Base-by-base conservation (phyloP, 2,329 filamentous ascomycete genomes). In the Myriangium duriaei region DNA sequence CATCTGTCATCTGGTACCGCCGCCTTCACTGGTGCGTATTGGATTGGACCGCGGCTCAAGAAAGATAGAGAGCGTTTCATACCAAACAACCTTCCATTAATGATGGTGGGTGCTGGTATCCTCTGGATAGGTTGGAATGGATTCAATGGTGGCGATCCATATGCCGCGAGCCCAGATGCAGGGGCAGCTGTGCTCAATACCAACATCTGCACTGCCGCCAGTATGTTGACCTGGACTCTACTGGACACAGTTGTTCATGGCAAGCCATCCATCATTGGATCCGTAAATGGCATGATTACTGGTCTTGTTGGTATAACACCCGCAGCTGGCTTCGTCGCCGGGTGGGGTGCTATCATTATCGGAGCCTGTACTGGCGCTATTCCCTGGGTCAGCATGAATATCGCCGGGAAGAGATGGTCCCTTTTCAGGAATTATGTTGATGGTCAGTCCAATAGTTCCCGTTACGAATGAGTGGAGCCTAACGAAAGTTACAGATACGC, bases 401-500 rank as follows among this genome's bases (percentile, higher is more conserved):
- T 68, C 14, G 45, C 63, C 5, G 63, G 61, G 37, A 64, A 62
- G 47, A 59, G 57, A 39, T 49, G 52, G 38, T 70, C 71, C 45
- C 75, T 77, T 54, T 77, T 79, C 69, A 50, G 44, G 4, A 69
- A 70, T 49, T 60, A 63, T 45, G 62, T 66, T 43, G 69, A 75
- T 50, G 21, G 21, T 26, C 7, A 26, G 21, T 26, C 7, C n/a
- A n/a, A n/a, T n/a, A n/a, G n/a, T n/a, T n/a, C n/a, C n/a, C n/a
- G n/a, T n/a, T n/a, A n/a, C n/a, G n/a, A n/a, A n/a, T n/a, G n/a
- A n/a, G n/a, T n/a, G n/a, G n/a, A n/a, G n/a, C n/a, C n/a, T n/a
- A n/a, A n/a, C n/a, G n/a, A n/a, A n/a, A n/a, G 7, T 26, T 26
- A 7, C n/a, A 26, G 70, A 76, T 49, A 59, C 66, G 7, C 61